Percentiles rank a stretch among this genome's conserved stretches.
phyloP scores from a whole-genome alignment of 164 flowering plant genomes.

The Cinnamomum chago region DNA sequence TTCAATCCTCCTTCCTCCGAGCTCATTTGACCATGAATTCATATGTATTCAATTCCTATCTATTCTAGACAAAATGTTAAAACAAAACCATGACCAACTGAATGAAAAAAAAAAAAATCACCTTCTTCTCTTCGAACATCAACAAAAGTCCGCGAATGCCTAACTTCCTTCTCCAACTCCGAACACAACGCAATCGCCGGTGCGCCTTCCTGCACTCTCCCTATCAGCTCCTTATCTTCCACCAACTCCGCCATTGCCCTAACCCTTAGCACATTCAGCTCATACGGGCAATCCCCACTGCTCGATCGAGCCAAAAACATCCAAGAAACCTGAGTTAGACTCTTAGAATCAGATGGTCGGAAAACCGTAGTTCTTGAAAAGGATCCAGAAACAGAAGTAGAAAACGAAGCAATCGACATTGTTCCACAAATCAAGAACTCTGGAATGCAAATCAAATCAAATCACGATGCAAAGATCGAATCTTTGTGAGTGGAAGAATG shows the following conservation, averaged over 20 bases:
- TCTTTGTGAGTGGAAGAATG: background rate
- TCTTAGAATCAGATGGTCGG: background rate
- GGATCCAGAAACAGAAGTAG: slow-evolving; percentile 16
- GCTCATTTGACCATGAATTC: no score
- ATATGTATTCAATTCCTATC: no score
- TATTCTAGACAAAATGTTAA: background rate
- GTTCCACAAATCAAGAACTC: no score
- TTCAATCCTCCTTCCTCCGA: no score
- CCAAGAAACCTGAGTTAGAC: background rate
- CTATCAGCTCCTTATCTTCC: slow-evolving; percentile 25
- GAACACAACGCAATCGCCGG: slow-evolving; percentile 5
- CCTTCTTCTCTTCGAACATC: slow-evolving; percentile 47
- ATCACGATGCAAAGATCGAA: no score
- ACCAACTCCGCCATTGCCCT: slow-evolving; percentile 36
- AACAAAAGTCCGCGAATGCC: slow-evolving; percentile 37
- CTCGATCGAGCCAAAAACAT: slow-evolving; percentile 9
- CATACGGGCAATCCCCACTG: slow-evolving; percentile 6
- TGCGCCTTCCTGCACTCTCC: slow-evolving; percentile 1
- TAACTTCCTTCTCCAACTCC: slow-evolving; percentile 1
- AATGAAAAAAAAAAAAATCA: background rate
- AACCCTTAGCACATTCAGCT: slow-evolving; percentile 10
- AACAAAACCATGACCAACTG: background rate
- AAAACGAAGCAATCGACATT: slow-evolving; percentile 23
- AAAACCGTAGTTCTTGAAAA: slow-evolving; percentile 20
- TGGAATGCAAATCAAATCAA: no score